phyloP scores from a whole-genome alignment of 78 protist genomes.

The Pelomyxa schiedti region DNA sequence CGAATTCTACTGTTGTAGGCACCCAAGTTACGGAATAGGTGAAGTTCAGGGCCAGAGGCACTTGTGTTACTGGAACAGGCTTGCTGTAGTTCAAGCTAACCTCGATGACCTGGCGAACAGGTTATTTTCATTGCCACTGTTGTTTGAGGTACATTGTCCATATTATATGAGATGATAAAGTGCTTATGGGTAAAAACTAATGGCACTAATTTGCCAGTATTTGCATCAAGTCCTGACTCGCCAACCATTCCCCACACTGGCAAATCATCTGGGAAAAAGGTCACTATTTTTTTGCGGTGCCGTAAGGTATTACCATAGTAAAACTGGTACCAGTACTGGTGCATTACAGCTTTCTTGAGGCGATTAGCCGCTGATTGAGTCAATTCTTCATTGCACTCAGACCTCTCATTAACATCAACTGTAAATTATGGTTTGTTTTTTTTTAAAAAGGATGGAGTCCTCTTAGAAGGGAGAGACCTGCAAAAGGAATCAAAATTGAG shows the following conservation, averaged over 20 bases:
- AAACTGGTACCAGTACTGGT: neutral
- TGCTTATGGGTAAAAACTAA: slow-evolving; percentile 58
- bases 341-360: neutral
- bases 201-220: neutral
- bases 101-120: slow-evolving; percentile 7
- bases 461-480: no score
- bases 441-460: no score
- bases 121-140: neutral
- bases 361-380: no score
- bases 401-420: no score
- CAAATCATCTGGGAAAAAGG: slow-evolving; percentile 68
- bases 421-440: no score
- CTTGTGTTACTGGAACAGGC: slow-evolving; percentile 1
- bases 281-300: no score
- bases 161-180: slow-evolving; percentile 54
- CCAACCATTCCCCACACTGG: slow-evolving; percentile 87
- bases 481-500: neutral
- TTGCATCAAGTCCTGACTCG: neutral
- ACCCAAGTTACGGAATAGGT: slow-evolving; percentile 47
- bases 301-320: neutral
- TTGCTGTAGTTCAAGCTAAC: slow-evolving; percentile 29
- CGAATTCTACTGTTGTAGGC: slow-evolving; percentile 4
- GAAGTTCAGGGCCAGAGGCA: slow-evolving; percentile 10
- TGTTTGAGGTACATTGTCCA: slow-evolving; percentile 21
- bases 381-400: no score